Evolutionary conservation across 2,329 filamentous ascomycete species (phyloP).

Genomic region (Arthrobotrys pseudoclavata): DNA sequence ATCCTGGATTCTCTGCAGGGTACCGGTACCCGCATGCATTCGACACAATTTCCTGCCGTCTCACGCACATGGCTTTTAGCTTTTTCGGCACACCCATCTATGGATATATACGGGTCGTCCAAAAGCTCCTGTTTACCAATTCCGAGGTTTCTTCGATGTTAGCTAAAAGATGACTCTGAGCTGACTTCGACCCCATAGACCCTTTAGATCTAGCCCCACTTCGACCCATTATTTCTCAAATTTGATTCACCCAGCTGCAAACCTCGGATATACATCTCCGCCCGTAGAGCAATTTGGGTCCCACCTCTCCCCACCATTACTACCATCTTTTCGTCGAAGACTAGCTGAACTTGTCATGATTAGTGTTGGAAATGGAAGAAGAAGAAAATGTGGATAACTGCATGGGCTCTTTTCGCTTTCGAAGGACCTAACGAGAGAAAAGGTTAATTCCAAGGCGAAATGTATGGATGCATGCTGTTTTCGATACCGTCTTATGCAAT

Average conservation of each 20-base stretch:
- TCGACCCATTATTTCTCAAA: neutral
- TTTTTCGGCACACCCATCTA: neutral
- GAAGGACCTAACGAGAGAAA: constrained; percentile 7
- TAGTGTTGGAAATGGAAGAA: constrained; percentile 1
- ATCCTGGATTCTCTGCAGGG: constrained; percentile 21
- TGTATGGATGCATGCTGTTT: neutral
- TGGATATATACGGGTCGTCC: neutral
- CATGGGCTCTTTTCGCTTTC: constrained; percentile 15
- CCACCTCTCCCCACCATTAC: constrained; percentile 8
- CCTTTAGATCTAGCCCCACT: neutral
- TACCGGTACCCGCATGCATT: constrained; percentile 32
- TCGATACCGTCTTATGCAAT: constrained; percentile 42
- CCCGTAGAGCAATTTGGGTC: constrained; percentile 26
- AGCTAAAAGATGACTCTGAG: neutral
- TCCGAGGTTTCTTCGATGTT: constrained; percentile 11
- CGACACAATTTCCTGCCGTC: constrained; percentile 1
- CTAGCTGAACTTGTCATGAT: constrained; percentile 21
- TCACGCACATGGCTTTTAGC: constrained; percentile 25
- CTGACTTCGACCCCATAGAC: constrained; percentile 5
- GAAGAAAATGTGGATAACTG: neutral
- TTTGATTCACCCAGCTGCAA: constrained; percentile 21
- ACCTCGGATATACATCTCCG: constrained; percentile 17
- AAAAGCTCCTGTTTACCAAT: constrained; percentile 2
- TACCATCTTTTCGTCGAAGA: constrained; percentile 7
- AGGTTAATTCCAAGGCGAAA: constrained; percentile 24